These are phyloP conservation scores for Bipolaris victoriae DNA, from an alignment of 2,329 filamentous ascomycete genomes.

Conservation along the genomic window DNA sequence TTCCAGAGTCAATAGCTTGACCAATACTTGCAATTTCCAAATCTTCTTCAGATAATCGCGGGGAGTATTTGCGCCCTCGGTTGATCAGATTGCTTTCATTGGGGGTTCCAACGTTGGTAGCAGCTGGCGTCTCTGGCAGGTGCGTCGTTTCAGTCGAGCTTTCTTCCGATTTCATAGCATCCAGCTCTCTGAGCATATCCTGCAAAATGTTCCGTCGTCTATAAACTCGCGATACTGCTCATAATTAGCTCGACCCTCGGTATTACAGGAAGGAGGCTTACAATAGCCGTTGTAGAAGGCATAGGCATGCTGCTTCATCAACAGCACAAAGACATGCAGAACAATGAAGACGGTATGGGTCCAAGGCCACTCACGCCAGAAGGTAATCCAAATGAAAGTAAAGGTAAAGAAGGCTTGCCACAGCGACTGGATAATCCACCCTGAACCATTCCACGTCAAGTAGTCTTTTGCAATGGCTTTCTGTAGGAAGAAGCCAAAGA, in stretches of 20 bases:
- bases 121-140: conserved; percentile 5
- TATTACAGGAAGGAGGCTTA: conserved; percentile 31
- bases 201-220: conserved; percentile 55
- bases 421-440: conserved; percentile 76
- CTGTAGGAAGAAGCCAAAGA: conserved; percentile 70
- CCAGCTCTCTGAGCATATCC: conserved; percentile 63
- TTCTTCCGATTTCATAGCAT: conserved; percentile 57
- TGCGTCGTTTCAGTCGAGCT: conserved; percentile 41
- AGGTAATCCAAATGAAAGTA: conserved; percentile 68
- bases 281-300: conserved; percentile 78
- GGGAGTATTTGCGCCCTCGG: conserved; percentile 52
- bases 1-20: conserved; percentile 64
- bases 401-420: conserved; percentile 73
- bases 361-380: conserved; percentile 80
- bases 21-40: conserved; percentile 67
- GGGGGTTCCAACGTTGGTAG: conserved; percentile 25
- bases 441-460: conserved; percentile 69
- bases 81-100: conserved; percentile 10
- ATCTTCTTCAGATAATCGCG: conserved; percentile 55
- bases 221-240: conserved; percentile 55
- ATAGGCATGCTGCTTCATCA: conserved; percentile 86
- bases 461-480: conserved; percentile 63
- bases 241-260: neutral
- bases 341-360: conserved; percentile 81
- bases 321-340: conserved; percentile 73